Evolutionary conservation across 352 stramenopile species (phyloP).

Genomic region (Peronospora destructor): DNA sequence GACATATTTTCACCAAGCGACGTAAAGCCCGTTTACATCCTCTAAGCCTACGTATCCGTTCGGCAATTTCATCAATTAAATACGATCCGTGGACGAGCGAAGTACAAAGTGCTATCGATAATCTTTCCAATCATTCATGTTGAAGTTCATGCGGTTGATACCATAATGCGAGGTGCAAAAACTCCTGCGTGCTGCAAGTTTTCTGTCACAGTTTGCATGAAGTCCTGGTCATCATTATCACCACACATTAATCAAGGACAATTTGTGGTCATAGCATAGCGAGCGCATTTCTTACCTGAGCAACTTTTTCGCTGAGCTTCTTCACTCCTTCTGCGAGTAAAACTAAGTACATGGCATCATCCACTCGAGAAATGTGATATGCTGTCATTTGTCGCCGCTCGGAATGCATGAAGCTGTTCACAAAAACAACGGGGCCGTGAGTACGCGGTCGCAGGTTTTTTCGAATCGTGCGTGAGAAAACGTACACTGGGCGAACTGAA

Average conservation of each 20-base stretch:
- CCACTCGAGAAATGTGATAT: slow-evolving; percentile 73
- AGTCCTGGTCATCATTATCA: slow-evolving; percentile 39
- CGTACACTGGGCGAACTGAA: slow-evolving; percentile 48
- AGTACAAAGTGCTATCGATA: slow-evolving; percentile 21
- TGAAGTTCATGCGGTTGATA: slow-evolving; percentile 2
- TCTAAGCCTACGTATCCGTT: slow-evolving; percentile 25
- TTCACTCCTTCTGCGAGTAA: slow-evolving; percentile 65
- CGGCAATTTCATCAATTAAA: not conserved
- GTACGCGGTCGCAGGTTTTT: not conserved
- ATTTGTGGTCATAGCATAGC: not conserved
- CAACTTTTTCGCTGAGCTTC: slow-evolving; percentile 58
- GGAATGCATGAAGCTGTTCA: slow-evolving; percentile 48
- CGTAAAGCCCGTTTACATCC: slow-evolving; percentile 75
- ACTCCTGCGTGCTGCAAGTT: slow-evolving; percentile 71
- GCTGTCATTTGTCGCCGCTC: slow-evolving; percentile 59
- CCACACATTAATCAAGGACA: slow-evolving; percentile 4
- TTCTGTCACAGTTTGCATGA: slow-evolving; percentile 72
- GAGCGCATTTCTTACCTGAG: slow-evolving; percentile 36
- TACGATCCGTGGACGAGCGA: not conserved
- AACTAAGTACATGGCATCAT: slow-evolving; percentile 69
- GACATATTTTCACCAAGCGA: slow-evolving; percentile 52
- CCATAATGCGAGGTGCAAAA: slow-evolving; percentile 35
- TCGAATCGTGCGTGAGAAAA: not conserved
- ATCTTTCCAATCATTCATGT: slow-evolving; percentile 11
- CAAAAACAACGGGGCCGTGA: slow-evolving; percentile 5